Percentiles rank a stretch among this genome's conserved stretches.
These are phyloP conservation scores for Zygotorulaspora chibaensis DNA, from an alignment of 805 yeast genomes.

Conservation along the genomic window DNA sequence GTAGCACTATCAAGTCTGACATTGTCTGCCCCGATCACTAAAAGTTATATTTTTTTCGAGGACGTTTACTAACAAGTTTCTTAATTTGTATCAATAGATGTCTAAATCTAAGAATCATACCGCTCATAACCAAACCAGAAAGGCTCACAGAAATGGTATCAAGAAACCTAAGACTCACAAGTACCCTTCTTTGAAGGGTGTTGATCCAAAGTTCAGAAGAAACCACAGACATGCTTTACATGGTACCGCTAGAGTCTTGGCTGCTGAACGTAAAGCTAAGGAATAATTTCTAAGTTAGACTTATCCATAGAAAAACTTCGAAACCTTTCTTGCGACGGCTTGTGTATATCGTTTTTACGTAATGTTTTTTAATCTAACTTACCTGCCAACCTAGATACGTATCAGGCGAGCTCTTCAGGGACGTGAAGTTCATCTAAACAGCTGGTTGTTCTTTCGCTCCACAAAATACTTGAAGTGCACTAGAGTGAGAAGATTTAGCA, in stretches of 20 bases:
- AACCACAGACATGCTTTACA: conserved; percentile 99
- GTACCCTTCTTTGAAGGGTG: conserved; percentile 98
- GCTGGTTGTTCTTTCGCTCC: too few species aligned
- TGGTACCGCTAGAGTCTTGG: conserved; percentile 94
- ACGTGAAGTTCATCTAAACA: too few species aligned
- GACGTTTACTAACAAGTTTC: not conserved
- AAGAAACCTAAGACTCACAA: conserved; percentile 98
- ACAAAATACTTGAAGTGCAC: too few species aligned
- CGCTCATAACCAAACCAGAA: conserved; percentile 98
- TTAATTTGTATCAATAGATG: conserved; percentile 47
- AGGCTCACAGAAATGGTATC: conserved; percentile 99
- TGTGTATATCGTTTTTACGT: conserved; percentile 1
- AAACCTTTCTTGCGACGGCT: not conserved
- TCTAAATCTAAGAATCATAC: conserved; percentile 99
- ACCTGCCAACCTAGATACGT: not conserved
- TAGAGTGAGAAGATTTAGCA: too few species aligned
- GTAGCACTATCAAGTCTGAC: not conserved
- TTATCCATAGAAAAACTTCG: not conserved
- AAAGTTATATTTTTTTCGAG: not conserved
- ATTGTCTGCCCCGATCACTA: not conserved
- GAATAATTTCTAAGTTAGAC: conserved; percentile 17
- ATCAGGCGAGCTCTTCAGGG: too few species aligned
- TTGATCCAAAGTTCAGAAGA: conserved; percentile 98
- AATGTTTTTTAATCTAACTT: not conserved
- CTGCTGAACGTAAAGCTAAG: conserved; percentile 64